Percentiles rank a stretch among this genome's conserved stretches.
Evolutionary conservation across 345 rosid genomes (phyloP).

Genomic region (Hibiscus syriacus): DNA sequence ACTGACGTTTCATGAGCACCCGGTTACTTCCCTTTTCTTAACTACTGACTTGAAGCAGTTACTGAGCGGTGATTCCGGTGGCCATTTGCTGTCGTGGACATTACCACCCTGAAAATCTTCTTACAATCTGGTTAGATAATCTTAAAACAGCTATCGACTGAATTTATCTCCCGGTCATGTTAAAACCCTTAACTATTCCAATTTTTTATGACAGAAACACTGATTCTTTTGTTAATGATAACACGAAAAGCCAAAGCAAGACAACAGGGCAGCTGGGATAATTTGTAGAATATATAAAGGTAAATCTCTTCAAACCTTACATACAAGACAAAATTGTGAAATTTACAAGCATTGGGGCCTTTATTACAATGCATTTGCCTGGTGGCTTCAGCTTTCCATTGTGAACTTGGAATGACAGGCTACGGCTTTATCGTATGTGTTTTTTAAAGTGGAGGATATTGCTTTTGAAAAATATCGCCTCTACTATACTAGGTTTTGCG

Average conservation of each 20-base stretch:
- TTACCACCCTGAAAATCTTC: slow-evolving; percentile 56
- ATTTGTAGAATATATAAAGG: not conserved
- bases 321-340: not conserved
- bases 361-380: not conserved
- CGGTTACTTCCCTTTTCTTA: slow-evolving; percentile 80
- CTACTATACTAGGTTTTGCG: slow-evolving; percentile 4
- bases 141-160: not conserved
- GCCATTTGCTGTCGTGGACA: slow-evolving; percentile 87
- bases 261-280: slow-evolving; percentile 9
- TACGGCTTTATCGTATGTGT: slow-evolving; percentile 15
- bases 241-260: not conserved
- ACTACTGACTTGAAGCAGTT: slow-evolving; percentile 84
- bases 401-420: slow-evolving; percentile 7
- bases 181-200: slow-evolving; percentile 14
- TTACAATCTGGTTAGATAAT: slow-evolving; percentile 40
- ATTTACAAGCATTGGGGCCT: not conserved
- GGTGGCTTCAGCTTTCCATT: slow-evolving; percentile 6
- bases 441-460: slow-evolving; percentile 7
- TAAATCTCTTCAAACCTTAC: not conserved
- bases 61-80: slow-evolving; percentile 87
- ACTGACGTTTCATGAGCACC: slow-evolving; percentile 76
- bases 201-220: not conserved
- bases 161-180: not conserved
- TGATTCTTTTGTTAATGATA: slow-evolving; percentile 8
- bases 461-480: slow-evolving; percentile 15